Conservation (phyloP, 2,329 filamentous ascomycete species). For the Mollisia scopiformis region DNA sequence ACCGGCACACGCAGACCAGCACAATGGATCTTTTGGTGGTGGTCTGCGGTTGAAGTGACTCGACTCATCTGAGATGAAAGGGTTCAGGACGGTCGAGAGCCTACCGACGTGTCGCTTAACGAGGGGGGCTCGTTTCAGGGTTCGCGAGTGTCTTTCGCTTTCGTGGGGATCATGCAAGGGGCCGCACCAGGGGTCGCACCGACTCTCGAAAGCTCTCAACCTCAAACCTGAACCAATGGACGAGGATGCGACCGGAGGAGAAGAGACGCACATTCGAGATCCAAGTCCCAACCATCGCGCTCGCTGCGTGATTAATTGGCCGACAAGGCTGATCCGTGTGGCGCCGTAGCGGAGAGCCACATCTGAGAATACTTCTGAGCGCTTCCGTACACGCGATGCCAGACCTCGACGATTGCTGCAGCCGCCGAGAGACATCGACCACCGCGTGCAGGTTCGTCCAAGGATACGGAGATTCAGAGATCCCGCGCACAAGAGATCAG, state of each 20-base stretch:
- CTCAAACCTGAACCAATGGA: too few relatives aligned
- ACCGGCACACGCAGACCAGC: constrained; percentile 11
- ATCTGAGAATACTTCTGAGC: constrained; percentile 1
- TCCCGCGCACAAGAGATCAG: background rate
- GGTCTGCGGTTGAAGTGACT: background rate
- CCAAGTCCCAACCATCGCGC: constrained; percentile 10
- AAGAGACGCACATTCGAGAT: constrained; percentile 28
- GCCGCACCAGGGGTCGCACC: too few relatives aligned
- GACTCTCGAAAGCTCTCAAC: too few relatives aligned
- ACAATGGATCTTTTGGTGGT: constrained; percentile 14
- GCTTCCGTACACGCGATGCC: background rate
- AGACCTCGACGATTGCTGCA: too few relatives aligned
- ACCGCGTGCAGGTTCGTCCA: too few relatives aligned
- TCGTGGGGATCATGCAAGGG: too few relatives aligned
- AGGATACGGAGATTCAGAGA: background rate
- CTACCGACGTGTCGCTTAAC: too few relatives aligned
- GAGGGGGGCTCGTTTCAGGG: too few relatives aligned
- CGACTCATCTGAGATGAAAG: constrained; percentile 9
- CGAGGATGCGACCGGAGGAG: too few relatives aligned
- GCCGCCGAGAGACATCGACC: too few relatives aligned
- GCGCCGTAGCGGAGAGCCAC: constrained; percentile 6
- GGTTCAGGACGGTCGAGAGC: constrained; percentile 1
- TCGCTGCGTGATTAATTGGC: constrained; percentile 7
- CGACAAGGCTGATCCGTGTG: background rate
- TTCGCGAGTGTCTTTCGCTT: too few relatives aligned